Evolutionary conservation across 352 stramenopile genomes (phyloP).

Genomic region (Phytophthora brassicae): DNA sequence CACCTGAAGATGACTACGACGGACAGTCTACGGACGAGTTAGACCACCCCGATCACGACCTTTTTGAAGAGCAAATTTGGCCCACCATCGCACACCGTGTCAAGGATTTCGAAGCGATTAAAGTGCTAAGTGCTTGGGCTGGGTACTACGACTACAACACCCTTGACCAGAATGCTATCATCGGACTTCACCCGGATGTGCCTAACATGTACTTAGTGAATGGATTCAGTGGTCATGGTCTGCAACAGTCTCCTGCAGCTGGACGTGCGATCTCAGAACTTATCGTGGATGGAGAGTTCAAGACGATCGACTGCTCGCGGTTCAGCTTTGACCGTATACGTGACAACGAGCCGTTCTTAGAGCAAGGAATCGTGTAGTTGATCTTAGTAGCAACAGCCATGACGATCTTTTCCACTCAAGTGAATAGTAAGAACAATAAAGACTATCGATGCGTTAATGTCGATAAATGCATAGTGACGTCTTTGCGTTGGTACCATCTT

Average conservation of each 20-base stretch:
- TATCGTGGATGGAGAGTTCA: conserved; percentile 66
- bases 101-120: conserved; percentile 78
- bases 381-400: conserved; percentile 1
- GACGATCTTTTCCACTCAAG: conserved; percentile 4
- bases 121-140: conserved; percentile 75
- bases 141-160: conserved; percentile 90
- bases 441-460: conserved; percentile 37
- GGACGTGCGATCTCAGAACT: conserved; percentile 78
- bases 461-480: conserved; percentile 71
- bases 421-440: conserved; percentile 15
- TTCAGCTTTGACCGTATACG: conserved; percentile 76
- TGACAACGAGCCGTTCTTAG: conserved; percentile 68
- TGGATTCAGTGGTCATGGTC: conserved; percentile 80
- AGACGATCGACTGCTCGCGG: conserved; percentile 71
- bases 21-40: conserved; percentile 66
- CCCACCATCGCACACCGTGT: conserved; percentile 78
- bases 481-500: conserved; percentile 29
- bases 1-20: conserved; percentile 59
- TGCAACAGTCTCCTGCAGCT: conserved; percentile 79
- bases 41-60: conserved; percentile 60
- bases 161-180: conserved; percentile 88
- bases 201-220: conserved; percentile 85
- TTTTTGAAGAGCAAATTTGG: conserved; percentile 83
- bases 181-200: conserved; percentile 74
- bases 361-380: conserved; percentile 74